phyloP scores from a whole-genome alignment of 192 early-diverging fungal species.

The Haplosporangium gracile region DNA sequence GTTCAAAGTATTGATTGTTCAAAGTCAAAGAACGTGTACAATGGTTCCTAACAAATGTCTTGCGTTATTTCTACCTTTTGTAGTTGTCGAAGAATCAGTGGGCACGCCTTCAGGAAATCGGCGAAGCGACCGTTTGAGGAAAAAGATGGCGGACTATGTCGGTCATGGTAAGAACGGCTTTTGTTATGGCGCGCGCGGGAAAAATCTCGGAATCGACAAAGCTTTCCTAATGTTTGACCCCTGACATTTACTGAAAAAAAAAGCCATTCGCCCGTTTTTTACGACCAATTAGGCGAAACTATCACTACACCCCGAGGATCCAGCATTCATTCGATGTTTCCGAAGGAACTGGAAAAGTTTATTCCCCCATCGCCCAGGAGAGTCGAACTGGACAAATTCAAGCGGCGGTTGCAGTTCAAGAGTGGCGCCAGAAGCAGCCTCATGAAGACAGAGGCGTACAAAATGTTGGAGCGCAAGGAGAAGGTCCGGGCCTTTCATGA shows the following conservation, averaged over 20 bases:
- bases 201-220: not conserved
- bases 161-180: constrained; percentile 21
- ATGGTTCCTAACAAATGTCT: not conserved
- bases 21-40: not conserved
- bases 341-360: constrained; percentile 13
- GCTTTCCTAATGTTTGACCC: not conserved
- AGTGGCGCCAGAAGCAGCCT: constrained; percentile 34
- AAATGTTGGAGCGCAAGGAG: constrained; percentile 27
- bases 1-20: not conserved
- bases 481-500: constrained; percentile 35
- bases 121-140: constrained; percentile 32
- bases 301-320: constrained; percentile 49
- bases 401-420: constrained; percentile 48
- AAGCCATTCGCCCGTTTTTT: not conserved
- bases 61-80: not conserved
- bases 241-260: not conserved
- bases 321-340: constrained; percentile 35
- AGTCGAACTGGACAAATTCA: constrained; percentile 42
- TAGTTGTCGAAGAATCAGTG: constrained; percentile 3
- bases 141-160: constrained; percentile 18
- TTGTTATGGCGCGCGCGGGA: not conserved
- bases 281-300: constrained; percentile 19
- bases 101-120: constrained; percentile 12
- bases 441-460: constrained; percentile 33
- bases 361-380: constrained; percentile 11